These are phyloP conservation scores for Carex arenaria DNA, from an alignment of 202 grass and related monocot species.

Conservation along the genomic window DNA sequence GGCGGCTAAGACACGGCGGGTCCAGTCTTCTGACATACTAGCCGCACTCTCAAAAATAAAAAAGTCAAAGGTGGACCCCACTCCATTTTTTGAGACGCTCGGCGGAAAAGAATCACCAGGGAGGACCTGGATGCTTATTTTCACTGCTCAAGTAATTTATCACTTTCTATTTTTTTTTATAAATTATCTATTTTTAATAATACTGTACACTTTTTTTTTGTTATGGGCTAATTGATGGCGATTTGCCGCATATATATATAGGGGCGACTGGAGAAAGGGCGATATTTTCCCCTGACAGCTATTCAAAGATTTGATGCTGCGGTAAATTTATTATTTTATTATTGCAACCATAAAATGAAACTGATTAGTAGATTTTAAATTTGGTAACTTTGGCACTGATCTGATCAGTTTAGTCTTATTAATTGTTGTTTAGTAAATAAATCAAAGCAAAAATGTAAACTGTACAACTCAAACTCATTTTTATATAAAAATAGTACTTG, in stretches of 20 bases:
- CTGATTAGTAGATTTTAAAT: background rate
- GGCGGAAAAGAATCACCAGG: conserved; percentile 75
- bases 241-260: background rate
- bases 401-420: background rate
- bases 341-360: background rate
- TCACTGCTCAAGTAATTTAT: conserved; percentile 58
- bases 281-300: conserved; percentile 85
- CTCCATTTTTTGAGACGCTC: conserved; percentile 63
- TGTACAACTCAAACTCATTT: background rate
- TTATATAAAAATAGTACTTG: background rate
- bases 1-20: conserved; percentile 69
- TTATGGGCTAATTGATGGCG: background rate
- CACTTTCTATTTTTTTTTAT: background rate
- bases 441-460: background rate
- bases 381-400: background rate
- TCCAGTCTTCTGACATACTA: conserved; percentile 51
- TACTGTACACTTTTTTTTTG: background rate
- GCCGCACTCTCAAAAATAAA: conserved; percentile 58
- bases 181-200: background rate
- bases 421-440: background rate
- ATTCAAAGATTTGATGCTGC: conserved; percentile 89
- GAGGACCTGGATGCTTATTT: conserved; percentile 97
- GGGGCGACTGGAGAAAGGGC: conserved; percentile 66
- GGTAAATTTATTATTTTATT: conserved; percentile 30
- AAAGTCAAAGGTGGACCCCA: conserved; percentile 64